phyloP scores from a whole-genome alignment of 768 basidiomycete genomes.

The Mycena albidolilacea region DNA sequence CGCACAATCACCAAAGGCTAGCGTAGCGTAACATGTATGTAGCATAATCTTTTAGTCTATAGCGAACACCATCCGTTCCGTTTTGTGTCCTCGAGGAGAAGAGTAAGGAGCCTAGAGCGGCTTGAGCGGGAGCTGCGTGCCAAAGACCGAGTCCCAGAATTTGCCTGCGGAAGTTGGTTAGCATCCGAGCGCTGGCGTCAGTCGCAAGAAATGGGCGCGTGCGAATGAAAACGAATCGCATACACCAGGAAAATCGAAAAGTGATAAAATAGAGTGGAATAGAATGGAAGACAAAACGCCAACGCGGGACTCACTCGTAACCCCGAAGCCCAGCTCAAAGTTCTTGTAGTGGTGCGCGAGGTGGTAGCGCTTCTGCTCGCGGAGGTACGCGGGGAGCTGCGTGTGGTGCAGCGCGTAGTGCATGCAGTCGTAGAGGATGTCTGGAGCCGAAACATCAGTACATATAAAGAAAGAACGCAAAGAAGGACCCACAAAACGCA shows the following conservation, averaged over 20 bases:
- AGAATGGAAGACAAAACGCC: constrained; percentile 6
- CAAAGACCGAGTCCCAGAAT: constrained; percentile 95
- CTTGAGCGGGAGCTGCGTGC: constrained; percentile 76
- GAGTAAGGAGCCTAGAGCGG: neutral
- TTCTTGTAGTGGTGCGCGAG: constrained; percentile 99
- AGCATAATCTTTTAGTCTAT: too few relatives aligned
- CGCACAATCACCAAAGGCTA: too few relatives aligned
- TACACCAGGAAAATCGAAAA: too few relatives aligned
- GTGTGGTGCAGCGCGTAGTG: constrained; percentile 96
- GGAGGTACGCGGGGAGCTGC: constrained; percentile 86
- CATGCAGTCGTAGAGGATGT: constrained; percentile 90
- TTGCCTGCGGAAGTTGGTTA: constrained; percentile 67
- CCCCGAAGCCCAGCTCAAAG: constrained; percentile 97
- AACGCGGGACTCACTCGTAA: constrained; percentile 76
- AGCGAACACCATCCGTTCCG: too few relatives aligned
- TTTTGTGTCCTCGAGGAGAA: too few relatives aligned
- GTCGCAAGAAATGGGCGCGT: too few relatives aligned
- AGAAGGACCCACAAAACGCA: constrained; percentile 72
- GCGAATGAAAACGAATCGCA: too few relatives aligned
- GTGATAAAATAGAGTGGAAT: neutral
- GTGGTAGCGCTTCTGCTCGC: constrained; percentile 97
- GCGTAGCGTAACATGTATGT: too few relatives aligned
- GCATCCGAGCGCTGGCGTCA: too few relatives aligned
- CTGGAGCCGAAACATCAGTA: constrained; percentile 51
- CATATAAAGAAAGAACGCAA: constrained; percentile 2